Conservation (phyloP, 768 basidiomycete genomes). For the Rhodotorula sphaerocarpa region DNA sequence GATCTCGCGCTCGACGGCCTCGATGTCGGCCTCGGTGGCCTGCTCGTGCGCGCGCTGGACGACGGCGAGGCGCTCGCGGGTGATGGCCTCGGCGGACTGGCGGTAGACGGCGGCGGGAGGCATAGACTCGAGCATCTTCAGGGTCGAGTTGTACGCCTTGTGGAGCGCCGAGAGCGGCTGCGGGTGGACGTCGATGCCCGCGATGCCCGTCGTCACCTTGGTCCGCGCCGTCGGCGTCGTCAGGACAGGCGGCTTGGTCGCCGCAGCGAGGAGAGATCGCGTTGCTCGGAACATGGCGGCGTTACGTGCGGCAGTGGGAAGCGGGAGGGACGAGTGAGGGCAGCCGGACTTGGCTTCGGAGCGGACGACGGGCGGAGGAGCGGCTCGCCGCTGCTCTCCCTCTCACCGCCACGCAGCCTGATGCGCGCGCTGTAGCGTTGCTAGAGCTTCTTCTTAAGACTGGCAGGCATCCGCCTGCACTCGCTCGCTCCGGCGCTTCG, state of each 20-base stretch:
- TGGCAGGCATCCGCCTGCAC: no score
- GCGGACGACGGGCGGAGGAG: no score
- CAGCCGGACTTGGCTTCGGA: no score
- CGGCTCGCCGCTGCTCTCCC: neutral
- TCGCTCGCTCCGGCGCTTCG: no score
- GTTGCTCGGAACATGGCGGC: slow-evolving; percentile 25
- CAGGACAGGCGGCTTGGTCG: neutral
- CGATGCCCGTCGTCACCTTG: slow-evolving; percentile 76
- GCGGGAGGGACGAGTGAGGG: neutral
- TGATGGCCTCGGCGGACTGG: slow-evolving; percentile 76
- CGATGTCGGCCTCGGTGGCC: slow-evolving; percentile 55
- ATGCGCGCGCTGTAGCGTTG: no score
- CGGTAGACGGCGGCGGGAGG: slow-evolving; percentile 81
- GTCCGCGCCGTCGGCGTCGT: slow-evolving; percentile 7
- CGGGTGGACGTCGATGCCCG: slow-evolving; percentile 73
- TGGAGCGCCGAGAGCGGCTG: slow-evolving; percentile 72
- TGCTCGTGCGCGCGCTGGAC: slow-evolving; percentile 47
- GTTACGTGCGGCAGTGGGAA: neutral
- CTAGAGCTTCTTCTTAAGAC: no score
- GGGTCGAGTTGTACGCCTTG: slow-evolving; percentile 68
- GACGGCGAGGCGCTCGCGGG: slow-evolving; percentile 66
- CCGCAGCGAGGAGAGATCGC: slow-evolving; percentile 8
- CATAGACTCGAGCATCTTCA: slow-evolving; percentile 56
- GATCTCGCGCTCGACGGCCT: slow-evolving; percentile 61
- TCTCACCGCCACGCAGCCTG: neutral